These are phyloP conservation scores for Amanita brunnescens DNA, from an alignment of 768 basidiomycete species.

Conservation along the genomic window DNA sequence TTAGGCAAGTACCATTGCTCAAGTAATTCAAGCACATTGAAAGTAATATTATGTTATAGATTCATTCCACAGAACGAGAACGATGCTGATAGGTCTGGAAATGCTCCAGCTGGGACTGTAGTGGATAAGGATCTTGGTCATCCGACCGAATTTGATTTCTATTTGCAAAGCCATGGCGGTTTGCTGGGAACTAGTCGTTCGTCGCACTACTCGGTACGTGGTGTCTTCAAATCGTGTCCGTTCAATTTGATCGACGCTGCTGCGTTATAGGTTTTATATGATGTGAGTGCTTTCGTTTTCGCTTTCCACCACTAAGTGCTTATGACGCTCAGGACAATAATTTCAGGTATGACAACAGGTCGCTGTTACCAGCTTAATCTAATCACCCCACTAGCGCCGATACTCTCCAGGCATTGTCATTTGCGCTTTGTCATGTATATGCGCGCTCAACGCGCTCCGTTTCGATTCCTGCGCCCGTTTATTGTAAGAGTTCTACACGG, in stretches of 20 bases:
- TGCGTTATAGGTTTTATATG: constrained; percentile 27
- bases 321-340: constrained; percentile 35
- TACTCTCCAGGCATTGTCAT: constrained; percentile 60
- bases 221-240: background rate
- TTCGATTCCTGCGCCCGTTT: constrained; percentile 79
- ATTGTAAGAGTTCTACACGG: constrained; percentile 42
- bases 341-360: constrained; percentile 38
- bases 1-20: constrained; percentile 24
- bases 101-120: constrained; percentile 72
- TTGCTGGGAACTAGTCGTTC: constrained; percentile 63
- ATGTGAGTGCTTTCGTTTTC: constrained; percentile 23
- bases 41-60: constrained; percentile 19
- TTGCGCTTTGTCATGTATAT: constrained; percentile 72
- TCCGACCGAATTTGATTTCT: constrained; percentile 71
- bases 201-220: constrained; percentile 36
- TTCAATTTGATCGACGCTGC: background rate
- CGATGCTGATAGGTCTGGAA: constrained; percentile 59
- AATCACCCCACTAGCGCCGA: constrained; percentile 36
- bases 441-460: constrained; percentile 78
- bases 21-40: background rate
- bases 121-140: constrained; percentile 63
- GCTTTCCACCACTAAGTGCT: background rate
- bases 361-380: background rate
- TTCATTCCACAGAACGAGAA: constrained; percentile 20
- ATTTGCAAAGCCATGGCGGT: constrained; percentile 70